Conservation (phyloP, 768 basidiomycete genomes). For the Boletus sp. region DNA sequence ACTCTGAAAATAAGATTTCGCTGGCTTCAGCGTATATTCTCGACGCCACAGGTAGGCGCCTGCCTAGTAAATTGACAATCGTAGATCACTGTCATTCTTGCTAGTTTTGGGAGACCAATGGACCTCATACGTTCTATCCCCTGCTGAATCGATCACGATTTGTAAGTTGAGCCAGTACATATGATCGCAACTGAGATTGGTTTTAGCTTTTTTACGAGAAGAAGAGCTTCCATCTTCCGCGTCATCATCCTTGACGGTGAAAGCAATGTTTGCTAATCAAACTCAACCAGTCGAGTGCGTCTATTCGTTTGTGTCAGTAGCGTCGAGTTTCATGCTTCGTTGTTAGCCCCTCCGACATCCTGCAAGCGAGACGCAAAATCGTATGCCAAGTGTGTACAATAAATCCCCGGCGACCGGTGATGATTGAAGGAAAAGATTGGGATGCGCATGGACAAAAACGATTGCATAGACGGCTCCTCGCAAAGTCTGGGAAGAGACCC, state of each 20-base stretch:
- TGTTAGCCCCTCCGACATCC: constrained; percentile 52
- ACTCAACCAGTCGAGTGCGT: constrained; percentile 47
- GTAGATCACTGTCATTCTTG: not conserved
- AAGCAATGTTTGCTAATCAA: constrained; percentile 45
- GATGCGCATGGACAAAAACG: constrained; percentile 54
- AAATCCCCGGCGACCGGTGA: constrained; percentile 51
- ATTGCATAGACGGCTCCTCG: constrained; percentile 47
- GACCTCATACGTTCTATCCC: constrained; percentile 50
- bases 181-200: not conserved
- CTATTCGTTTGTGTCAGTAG: constrained; percentile 1
- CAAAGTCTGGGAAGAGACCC: constrained; percentile 23
- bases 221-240: constrained; percentile 53
- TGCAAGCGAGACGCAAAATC: constrained; percentile 54
- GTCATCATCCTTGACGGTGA: constrained; percentile 52
- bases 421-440: constrained; percentile 62
- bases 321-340: constrained; percentile 7
- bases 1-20: constrained; percentile 23
- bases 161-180: constrained; percentile 33
- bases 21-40: constrained; percentile 52
- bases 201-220: constrained; percentile 49
- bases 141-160: constrained; percentile 47
- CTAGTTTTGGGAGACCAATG: constrained; percentile 56
- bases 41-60: constrained; percentile 60
- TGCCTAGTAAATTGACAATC: not conserved
- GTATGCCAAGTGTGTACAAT: constrained; percentile 63